A percentile compares a stretch with the other conserved stretches of the same genome.
phyloP scores from a whole-genome alignment of 148 eudicot genomes.

The Linanthus parryae region DNA sequence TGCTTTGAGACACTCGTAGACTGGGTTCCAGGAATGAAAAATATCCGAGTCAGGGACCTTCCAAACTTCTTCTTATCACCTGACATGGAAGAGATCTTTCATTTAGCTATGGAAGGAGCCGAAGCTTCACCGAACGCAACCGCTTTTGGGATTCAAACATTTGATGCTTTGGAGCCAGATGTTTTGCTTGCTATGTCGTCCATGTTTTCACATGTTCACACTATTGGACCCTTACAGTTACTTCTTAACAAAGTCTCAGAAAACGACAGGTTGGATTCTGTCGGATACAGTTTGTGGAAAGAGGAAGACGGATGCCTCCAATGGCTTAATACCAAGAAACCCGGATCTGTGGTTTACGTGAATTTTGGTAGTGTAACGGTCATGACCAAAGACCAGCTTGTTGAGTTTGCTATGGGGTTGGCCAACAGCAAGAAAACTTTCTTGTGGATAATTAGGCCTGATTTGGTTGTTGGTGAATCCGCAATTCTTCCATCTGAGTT shows the following conservation, averaged over 20 bases:
- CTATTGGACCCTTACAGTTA: conserved; percentile 39
- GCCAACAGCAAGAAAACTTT: conserved; percentile 48
- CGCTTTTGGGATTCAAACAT: conserved; percentile 46
- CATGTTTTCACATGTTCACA: conserved; percentile 25
- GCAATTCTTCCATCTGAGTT: conserved; percentile 39
- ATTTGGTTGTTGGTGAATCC: conserved; percentile 32
- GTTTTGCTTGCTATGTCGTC: conserved; percentile 25
- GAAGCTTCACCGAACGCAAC: conserved; percentile 21
- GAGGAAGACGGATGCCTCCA: conserved; percentile 36
- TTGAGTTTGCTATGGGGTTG: conserved; percentile 63
- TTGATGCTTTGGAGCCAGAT: conserved; percentile 36
- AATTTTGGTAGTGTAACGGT: conserved; percentile 51
- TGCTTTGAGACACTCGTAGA: no score
- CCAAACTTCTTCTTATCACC: no score
- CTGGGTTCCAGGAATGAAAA: no score
- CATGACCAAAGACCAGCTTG: conserved; percentile 28
- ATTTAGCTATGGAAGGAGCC: conserved; percentile 12
- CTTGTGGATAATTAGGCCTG: conserved; percentile 60
- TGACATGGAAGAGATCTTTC: no score
- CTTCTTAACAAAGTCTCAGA: conserved; percentile 16
- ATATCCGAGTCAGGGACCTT: no score
- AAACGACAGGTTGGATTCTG: conserved; percentile 16
- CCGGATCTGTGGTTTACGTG: conserved; percentile 41
- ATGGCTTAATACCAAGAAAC: conserved; percentile 37
- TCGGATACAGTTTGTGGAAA: conserved; percentile 47